A percentile compares a stretch with the other conserved stretches of the same genome.
Evolutionary conservation across 768 basidiomycete species (phyloP).

Genomic region (Tylopilus vinaceipallidus): DNA sequence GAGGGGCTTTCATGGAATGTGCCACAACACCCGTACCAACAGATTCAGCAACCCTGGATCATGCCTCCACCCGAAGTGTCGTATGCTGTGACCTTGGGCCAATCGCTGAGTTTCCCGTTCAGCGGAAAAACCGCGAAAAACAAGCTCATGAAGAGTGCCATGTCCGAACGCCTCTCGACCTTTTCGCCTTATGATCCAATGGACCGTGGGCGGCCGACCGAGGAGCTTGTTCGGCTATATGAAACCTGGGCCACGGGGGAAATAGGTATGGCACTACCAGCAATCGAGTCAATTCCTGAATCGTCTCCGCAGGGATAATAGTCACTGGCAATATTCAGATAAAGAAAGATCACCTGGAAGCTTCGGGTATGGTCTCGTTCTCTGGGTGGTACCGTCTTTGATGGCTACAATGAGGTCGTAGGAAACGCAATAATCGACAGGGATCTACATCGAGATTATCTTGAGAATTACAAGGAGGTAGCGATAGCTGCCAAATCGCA

Average conservation of each 20-base stretch:
- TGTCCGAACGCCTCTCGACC: conserved; percentile 36
- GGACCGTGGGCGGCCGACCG: conserved; percentile 32
- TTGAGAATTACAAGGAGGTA: conserved; percentile 21
- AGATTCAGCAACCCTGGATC: conserved; percentile 9
- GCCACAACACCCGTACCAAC: conserved; percentile 16
- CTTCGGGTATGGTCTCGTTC: conserved; percentile 23
- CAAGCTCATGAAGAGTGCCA: conserved; percentile 34
- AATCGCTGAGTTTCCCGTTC: conserved; percentile 29
- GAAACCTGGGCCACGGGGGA: conserved; percentile 34
- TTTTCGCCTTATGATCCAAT: conserved; percentile 30
- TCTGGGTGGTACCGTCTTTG: neutral
- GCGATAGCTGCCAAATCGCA: conserved; percentile 31
- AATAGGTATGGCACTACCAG: conserved; percentile 21
- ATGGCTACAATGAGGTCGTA: conserved; percentile 4
- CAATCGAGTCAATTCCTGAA: conserved; percentile 1
- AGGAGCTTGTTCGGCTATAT: conserved; percentile 34
- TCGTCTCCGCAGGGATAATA: conserved; percentile 26
- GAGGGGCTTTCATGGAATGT: conserved; percentile 3
- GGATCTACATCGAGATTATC: conserved; percentile 25
- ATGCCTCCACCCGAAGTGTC: conserved; percentile 17
- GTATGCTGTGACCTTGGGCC: conserved; percentile 21
- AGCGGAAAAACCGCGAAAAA: conserved; percentile 31
- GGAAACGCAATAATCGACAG: conserved; percentile 34
- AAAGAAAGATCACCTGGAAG: conserved; percentile 35
- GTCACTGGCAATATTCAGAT: conserved; percentile 35